These are phyloP conservation scores for Cornus controversa DNA, from an alignment of 148 eudicot species.

Conservation along the genomic window DNA sequence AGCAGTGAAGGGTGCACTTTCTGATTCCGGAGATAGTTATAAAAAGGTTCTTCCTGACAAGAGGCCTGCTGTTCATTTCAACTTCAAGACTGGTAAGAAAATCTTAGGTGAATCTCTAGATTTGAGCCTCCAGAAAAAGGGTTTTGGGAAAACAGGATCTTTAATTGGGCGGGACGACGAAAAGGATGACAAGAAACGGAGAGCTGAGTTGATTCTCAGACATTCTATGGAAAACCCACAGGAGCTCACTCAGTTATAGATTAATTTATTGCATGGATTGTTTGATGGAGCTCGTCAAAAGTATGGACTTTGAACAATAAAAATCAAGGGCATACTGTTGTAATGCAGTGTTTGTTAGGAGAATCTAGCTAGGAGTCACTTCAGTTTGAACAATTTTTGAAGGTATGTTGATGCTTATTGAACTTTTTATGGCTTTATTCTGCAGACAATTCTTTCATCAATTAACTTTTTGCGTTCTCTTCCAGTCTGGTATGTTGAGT, in stretches of 20 bases:
- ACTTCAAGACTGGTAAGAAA: conserved; percentile 62
- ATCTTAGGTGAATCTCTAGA: conserved; percentile 63
- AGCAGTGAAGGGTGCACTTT: conserved; percentile 44
- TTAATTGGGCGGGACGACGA: conserved; percentile 60
- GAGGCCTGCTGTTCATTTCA: conserved; percentile 59
- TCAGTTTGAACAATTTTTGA: conserved; percentile 17
- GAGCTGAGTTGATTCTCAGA: conserved; percentile 75
- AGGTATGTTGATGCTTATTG: conserved; percentile 25
- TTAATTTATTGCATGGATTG: conserved; percentile 19
- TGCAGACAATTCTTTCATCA: conserved; percentile 7
- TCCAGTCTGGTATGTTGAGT: conserved; percentile 5
- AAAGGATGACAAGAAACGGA: conserved; percentile 83
- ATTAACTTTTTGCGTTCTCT: conserved; percentile 2
- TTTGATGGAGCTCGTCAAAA: conserved; percentile 13
- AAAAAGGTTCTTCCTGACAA: conserved; percentile 38
- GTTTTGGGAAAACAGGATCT: conserved; percentile 22
- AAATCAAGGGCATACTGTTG: conserved; percentile 13
- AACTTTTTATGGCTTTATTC: conserved; percentile 2
- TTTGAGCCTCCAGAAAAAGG: conserved; percentile 44
- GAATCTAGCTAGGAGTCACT: background rate
- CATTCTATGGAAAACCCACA: conserved; percentile 64
- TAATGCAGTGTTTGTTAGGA: background rate
- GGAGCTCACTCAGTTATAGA: conserved; percentile 68
- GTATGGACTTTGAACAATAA: conserved; percentile 21
- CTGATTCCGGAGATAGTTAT: conserved; percentile 41